Evolutionary conservation across 768 basidiomycete species (phyloP).

Genomic region (Clavaria fumosa): DNA sequence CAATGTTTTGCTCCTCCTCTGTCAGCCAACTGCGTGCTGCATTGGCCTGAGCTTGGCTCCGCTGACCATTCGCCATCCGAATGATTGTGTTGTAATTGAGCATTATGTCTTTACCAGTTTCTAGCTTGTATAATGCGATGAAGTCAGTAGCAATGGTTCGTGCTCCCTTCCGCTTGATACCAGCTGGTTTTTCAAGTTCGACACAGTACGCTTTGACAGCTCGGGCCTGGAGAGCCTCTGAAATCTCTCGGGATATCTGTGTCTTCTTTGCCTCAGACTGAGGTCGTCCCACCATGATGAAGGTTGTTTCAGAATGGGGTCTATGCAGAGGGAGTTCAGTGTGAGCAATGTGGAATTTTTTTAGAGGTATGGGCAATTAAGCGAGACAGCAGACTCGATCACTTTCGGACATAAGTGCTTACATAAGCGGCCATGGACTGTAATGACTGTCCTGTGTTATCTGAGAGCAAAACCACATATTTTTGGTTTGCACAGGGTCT

Average conservation of each 20-base stretch:
- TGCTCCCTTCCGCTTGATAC: background rate
- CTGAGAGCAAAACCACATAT: too few relatives aligned
- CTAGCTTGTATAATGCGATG: slow-evolving; percentile 5
- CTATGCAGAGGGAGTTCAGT: background rate
- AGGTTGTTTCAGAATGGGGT: background rate
- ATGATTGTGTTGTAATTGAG: slow-evolving; percentile 11
- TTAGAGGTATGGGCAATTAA: too few relatives aligned
- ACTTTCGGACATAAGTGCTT: too few relatives aligned
- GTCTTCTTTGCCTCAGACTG: slow-evolving; percentile 10
- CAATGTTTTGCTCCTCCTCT: slow-evolving; percentile 15
- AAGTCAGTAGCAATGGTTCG: background rate
- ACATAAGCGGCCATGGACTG: too few relatives aligned
- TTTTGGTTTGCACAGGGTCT: too few relatives aligned
- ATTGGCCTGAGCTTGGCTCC: slow-evolving; percentile 15
- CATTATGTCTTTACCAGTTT: slow-evolving; percentile 5
- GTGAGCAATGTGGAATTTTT: too few relatives aligned
- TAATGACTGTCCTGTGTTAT: too few relatives aligned
- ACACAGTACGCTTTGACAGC: slow-evolving; percentile 4
- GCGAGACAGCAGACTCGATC: too few relatives aligned
- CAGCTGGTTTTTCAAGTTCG: slow-evolving; percentile 4
- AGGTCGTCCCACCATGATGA: slow-evolving; percentile 5
- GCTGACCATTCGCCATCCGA: slow-evolving; percentile 6
- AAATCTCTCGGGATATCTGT: slow-evolving; percentile 6
- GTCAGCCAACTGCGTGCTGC: slow-evolving; percentile 16
- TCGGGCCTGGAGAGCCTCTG: slow-evolving; percentile 3